phyloP scores from a whole-genome alignment of 2,329 filamentous ascomycete species.

The Chalaropsis ovoidea region DNA sequence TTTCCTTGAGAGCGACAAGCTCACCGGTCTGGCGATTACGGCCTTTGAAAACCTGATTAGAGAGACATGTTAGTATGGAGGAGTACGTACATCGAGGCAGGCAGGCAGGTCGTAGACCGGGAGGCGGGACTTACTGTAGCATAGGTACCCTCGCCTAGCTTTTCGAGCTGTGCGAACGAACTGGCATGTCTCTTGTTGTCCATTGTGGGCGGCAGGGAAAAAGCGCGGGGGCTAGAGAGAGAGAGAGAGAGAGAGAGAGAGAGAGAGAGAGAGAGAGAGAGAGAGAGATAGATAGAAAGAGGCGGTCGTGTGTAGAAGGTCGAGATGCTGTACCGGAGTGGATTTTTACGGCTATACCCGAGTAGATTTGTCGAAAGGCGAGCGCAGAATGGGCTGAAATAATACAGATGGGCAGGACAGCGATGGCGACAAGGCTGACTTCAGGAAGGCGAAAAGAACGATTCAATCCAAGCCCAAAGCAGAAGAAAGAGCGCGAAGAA shows the following conservation, averaged over 20 bases:
- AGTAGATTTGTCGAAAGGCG: background rate
- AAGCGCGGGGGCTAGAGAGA: conserved; percentile 19
- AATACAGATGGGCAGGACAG: background rate
- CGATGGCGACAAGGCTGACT: background rate
- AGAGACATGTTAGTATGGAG: background rate
- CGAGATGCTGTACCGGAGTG: too few relatives aligned
- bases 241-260: conserved; percentile 23
- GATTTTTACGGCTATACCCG: too few relatives aligned
- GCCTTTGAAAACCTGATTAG: conserved; percentile 81
- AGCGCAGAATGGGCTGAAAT: background rate
- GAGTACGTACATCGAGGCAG: too few relatives aligned
- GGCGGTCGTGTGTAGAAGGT: conserved; percentile 4
- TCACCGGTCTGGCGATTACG: conserved; percentile 95
- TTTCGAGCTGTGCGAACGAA: conserved; percentile 98
- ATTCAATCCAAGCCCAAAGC: background rate
- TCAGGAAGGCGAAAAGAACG: too few relatives aligned
- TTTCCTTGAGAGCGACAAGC: conserved; percentile 94
- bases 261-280: too few relatives aligned
- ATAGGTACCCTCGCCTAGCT: conserved; percentile 97
- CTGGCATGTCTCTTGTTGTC: conserved; percentile 86
- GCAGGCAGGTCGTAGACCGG: background rate
- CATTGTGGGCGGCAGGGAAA: conserved; percentile 44
- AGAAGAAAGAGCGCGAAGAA: background rate
- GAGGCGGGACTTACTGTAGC: conserved; percentile 59
- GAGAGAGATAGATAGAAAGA: too few relatives aligned